Evolutionary conservation across 2,329 filamentous ascomycete species (phyloP).

Genomic region (Nannizzia gypsea): DNA sequence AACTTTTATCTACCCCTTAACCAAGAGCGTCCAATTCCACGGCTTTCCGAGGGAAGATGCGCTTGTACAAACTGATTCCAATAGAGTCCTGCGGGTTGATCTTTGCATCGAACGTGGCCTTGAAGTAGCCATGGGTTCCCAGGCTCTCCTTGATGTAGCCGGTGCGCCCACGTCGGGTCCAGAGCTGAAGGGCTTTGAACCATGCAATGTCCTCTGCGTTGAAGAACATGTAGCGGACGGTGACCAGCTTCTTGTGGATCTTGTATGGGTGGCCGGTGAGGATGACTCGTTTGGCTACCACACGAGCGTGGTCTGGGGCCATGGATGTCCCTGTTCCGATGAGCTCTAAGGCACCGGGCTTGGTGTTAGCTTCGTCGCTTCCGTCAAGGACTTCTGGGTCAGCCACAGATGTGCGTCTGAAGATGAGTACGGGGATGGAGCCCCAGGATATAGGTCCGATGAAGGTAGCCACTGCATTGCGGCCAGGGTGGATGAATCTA

Average conservation of each 20-base stretch:
- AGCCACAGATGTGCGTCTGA: slow-evolving; percentile 43
- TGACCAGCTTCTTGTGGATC: slow-evolving; percentile 96
- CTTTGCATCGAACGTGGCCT: slow-evolving; percentile 90
- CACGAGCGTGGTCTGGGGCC: slow-evolving; percentile 58
- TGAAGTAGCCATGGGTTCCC: slow-evolving; percentile 99
- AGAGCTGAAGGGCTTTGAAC: slow-evolving; percentile 94
- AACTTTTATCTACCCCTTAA: slow-evolving; percentile 4
- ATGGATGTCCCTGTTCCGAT: slow-evolving; percentile 80
- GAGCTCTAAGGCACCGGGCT: slow-evolving; percentile 49
- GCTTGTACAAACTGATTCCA: slow-evolving; percentile 78
- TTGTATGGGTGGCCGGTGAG: slow-evolving; percentile 95
- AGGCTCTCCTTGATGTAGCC: slow-evolving; percentile 90
- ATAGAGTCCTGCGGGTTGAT: slow-evolving; percentile 94
- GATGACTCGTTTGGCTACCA: slow-evolving; percentile 88
- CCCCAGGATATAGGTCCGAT: slow-evolving; percentile 89
- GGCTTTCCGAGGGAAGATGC: slow-evolving; percentile 67
- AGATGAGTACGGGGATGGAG: slow-evolving; percentile 78
- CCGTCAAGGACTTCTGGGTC: slow-evolving; percentile 33
- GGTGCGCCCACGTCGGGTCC: slow-evolving; percentile 78
- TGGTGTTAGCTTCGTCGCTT: slow-evolving; percentile 35
- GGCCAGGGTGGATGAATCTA: slow-evolving; percentile 80
- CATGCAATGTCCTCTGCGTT: slow-evolving; percentile 87
- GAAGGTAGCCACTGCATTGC: slow-evolving; percentile 79
- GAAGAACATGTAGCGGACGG: slow-evolving; percentile 99
- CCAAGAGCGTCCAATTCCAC: slow-evolving; percentile 31